Conservation (phyloP, 345 rosid species). For the Salix arbutifolia region DNA sequence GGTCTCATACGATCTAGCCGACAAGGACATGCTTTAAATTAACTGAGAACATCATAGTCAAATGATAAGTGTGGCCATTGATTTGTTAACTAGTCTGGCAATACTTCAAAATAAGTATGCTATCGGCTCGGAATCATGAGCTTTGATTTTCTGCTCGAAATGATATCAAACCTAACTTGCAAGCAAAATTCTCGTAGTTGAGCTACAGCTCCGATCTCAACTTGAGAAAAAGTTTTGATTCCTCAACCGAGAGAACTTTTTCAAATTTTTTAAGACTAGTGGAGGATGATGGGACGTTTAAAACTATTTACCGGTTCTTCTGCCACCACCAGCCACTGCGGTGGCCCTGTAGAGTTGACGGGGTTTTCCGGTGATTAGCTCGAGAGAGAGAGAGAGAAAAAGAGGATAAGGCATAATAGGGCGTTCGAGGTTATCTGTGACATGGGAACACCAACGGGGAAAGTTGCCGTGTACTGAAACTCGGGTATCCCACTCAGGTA, state of each 20-base stretch:
- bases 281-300: neutral
- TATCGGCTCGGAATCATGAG: neutral
- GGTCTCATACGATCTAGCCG: neutral
- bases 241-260: neutral
- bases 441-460: no score
- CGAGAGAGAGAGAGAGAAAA: neutral
- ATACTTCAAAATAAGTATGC: neutral
- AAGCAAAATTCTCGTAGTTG: neutral
- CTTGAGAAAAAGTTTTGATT: neutral
- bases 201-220: neutral
- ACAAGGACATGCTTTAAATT: neutral
- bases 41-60: neutral
- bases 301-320: neutral
- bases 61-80: neutral
- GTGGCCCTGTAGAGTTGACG: neutral
- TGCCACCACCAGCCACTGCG: neutral
- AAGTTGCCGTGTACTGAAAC: no score
- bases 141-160: neutral
- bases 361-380: neutral
- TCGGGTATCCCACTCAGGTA: no score
- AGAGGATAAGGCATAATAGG: no score
- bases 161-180: neutral
- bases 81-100: neutral
- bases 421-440: no score
- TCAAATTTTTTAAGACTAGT: neutral